Base-by-base conservation (phyloP, 768 basidiomycete genomes). In the Collybia sordida region DNA sequence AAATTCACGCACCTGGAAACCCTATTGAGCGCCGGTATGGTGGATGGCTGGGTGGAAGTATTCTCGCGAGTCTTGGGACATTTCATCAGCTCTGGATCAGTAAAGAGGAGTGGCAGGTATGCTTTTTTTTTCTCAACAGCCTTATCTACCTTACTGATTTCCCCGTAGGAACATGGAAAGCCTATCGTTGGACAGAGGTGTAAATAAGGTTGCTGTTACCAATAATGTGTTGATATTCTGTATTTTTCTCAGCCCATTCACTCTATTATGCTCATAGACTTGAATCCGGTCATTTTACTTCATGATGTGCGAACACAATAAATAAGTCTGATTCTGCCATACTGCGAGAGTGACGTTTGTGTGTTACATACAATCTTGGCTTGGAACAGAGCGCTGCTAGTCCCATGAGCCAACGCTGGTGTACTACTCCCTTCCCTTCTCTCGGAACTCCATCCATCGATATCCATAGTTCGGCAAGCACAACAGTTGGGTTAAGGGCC, bases 21-120 rank as follows among this genome's bases (percentile, higher is more conserved):
- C 83, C 90, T 0, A 78, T 86, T 43, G 97, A 98, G 66, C 81
- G 96, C 40, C 82, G 88, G 49, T 97, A 93, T 65, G 89, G 93
- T 12, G 86, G 89, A 17, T 99, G 97, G 97, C 72, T 99, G 6
- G 97, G 97, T 9, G 97, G 96, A 23, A 93, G 90, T 56, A 96
- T 98, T 59, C 75, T 98, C 41, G 95, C 90, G 1, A 93, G 90
- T 62, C 70, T 98, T 61, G 97, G 97, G 19, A 98, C 95, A 14
- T 99, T 98, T 79, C 97, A 99, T 64, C 96, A 96, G 59, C 73
- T 95, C 43, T 95, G 93, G 93, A 93, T 96, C 62, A 93, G 91
- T 68, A 83, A 77, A 61, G 93, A 94, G 66, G 93, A 96, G 60
- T 95, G 91, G 87, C 83, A 90, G 81, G 92, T 90, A 52, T 37